Evolutionary conservation across 176 grass and related monocot species (phyloP).

Genomic region (Oryza longistaminata): DNA sequence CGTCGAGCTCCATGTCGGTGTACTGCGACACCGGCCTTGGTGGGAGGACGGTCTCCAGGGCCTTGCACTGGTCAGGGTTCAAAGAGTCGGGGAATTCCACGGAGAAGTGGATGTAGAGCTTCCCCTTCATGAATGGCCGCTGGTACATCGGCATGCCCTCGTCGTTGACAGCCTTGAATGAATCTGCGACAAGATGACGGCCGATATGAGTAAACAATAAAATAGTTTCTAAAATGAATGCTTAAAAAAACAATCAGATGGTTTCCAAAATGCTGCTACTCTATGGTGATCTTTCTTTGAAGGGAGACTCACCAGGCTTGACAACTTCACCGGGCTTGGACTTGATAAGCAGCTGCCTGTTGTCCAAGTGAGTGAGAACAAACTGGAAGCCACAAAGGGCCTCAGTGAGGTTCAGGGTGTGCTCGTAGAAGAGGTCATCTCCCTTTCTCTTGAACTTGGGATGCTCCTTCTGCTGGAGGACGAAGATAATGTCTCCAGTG

Average conservation of each 20-base stretch:
- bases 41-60: slow-evolving; percentile 58
- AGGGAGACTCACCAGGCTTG: slow-evolving; percentile 55
- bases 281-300: neutral
- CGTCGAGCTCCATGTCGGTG: slow-evolving; percentile 84
- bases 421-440: slow-evolving; percentile 62
- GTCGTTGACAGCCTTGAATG: slow-evolving; percentile 82
- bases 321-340: slow-evolving; percentile 75
- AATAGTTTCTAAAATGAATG: neutral
- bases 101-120: slow-evolving; percentile 86
- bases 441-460: slow-evolving; percentile 76
- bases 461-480: slow-evolving; percentile 80
- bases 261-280: neutral
- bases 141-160: slow-evolving; percentile 93
- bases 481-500: slow-evolving; percentile 65
- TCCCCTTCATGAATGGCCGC: slow-evolving; percentile 85
- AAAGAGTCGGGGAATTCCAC: slow-evolving; percentile 76
- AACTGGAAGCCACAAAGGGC: slow-evolving; percentile 67
- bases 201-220: neutral
- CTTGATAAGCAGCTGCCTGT: slow-evolving; percentile 80
- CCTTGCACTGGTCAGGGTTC: slow-evolving; percentile 68
- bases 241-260: neutral
- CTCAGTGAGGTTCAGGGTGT: slow-evolving; percentile 56
- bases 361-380: slow-evolving; percentile 60
- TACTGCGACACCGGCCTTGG: slow-evolving; percentile 46
- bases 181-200: slow-evolving; percentile 32